Percentiles rank a stretch among this genome's conserved stretches.
Conservation (phyloP, 768 basidiomycete genomes). For the Russula sp. region DNA sequence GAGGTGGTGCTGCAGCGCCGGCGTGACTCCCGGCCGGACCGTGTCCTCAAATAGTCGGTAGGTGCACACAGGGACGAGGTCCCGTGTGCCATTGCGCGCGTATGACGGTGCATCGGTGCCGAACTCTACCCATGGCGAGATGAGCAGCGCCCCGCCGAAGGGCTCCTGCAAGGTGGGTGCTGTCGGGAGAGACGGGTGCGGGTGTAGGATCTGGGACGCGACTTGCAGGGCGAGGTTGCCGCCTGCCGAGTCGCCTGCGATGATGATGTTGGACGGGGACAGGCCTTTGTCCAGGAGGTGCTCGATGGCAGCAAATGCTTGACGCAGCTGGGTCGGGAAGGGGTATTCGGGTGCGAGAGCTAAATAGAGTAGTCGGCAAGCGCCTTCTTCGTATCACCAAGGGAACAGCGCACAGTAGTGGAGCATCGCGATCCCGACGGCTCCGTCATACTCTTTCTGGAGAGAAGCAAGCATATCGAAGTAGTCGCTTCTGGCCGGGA, state of each 20-base stretch:
- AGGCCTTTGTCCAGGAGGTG: slow-evolving; percentile 20
- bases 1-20: not conserved
- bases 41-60: not conserved
- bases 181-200: slow-evolving; percentile 7
- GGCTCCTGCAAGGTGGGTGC: not conserved
- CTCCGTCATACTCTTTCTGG: slow-evolving; percentile 1
- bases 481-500: not conserved
- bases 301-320: slow-evolving; percentile 14
- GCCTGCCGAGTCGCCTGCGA: slow-evolving; percentile 13
- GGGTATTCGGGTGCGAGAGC: too few species aligned
- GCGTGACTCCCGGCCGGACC: not conserved
- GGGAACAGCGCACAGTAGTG: slow-evolving; percentile 6
- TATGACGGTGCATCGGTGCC: slow-evolving; percentile 5
- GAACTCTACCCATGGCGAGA: slow-evolving; percentile 6
- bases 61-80: not conserved
- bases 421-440: slow-evolving; percentile 8
- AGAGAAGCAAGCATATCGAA: slow-evolving; percentile 1
- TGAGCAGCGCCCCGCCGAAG: slow-evolving; percentile 1
- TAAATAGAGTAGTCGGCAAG: too few species aligned
- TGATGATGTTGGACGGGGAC: slow-evolving; percentile 14
- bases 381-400: too few species aligned
- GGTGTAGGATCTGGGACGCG: slow-evolving; percentile 20
- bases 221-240: slow-evolving; percentile 24
- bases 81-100: not conserved
- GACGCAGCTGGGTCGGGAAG: too few species aligned